These are phyloP conservation scores for Fusarium chaquense DNA, from an alignment of 2,329 filamentous ascomycete species.

Conservation along the genomic window DNA sequence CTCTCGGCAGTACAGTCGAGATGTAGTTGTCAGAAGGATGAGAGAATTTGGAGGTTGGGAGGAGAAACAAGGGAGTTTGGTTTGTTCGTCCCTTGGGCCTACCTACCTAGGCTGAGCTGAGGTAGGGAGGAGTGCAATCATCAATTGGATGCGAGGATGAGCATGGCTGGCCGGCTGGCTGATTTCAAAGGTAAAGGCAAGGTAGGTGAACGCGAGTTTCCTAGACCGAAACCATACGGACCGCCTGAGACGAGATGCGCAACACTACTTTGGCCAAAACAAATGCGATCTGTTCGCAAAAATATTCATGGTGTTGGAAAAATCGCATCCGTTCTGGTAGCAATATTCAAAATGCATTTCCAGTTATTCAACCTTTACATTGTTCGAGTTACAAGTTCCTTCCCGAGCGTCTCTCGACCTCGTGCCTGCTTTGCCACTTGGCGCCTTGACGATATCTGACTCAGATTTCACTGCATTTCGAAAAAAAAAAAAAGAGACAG, in stretches of 20 bases:
- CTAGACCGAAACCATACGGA: constrained; percentile 27
- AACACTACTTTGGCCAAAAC: constrained; percentile 9
- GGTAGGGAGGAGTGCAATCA: constrained; percentile 27
- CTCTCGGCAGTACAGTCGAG: neutral
- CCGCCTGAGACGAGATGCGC: constrained; percentile 22
- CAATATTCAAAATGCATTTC: neutral
- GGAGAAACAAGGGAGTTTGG: constrained; percentile 13
- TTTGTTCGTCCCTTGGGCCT: constrained; percentile 14
- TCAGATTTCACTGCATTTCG: constrained; percentile 29
- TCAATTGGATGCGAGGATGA: constrained; percentile 35
- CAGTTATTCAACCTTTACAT: neutral
- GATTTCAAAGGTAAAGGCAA: constrained; percentile 25
- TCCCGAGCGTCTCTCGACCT: constrained; percentile 13
- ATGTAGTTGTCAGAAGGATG: constrained; percentile 18
- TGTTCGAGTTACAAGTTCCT: constrained; percentile 26
- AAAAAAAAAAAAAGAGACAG: neutral
- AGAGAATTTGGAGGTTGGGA: constrained; percentile 13
- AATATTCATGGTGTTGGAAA: neutral
- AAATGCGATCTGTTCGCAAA: constrained; percentile 2
- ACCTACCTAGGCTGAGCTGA: constrained; percentile 1
- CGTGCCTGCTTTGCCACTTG: constrained; percentile 34
- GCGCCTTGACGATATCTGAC: constrained; percentile 36
- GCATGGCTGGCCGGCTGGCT: constrained; percentile 23
- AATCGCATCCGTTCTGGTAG: neutral
- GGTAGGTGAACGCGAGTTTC: constrained; percentile 32